Evolutionary conservation across 352 stramenopile genomes (phyloP).

Genomic region (Globisporangium ultimum): DNA sequence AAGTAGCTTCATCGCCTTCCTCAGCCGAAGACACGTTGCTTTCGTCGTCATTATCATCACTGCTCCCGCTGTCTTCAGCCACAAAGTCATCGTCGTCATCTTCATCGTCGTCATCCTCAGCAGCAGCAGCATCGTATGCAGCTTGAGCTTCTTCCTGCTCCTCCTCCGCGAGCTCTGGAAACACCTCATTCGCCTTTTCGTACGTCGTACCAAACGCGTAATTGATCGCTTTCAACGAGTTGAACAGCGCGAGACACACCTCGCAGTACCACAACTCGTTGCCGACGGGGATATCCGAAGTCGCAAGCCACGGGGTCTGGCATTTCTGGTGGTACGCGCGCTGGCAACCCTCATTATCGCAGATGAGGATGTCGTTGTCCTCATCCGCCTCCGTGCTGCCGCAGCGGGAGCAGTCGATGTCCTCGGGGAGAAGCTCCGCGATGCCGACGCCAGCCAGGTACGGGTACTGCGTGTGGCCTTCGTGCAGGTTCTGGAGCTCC

Average conservation of each 20-base stretch:
- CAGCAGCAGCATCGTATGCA: slow-evolving; percentile 12
- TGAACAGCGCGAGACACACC: slow-evolving; percentile 71
- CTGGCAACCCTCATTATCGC: slow-evolving; percentile 66
- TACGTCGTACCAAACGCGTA: slow-evolving; percentile 70
- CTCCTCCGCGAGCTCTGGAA: slow-evolving; percentile 32
- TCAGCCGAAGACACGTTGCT: slow-evolving; percentile 6
- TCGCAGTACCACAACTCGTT: slow-evolving; percentile 80
- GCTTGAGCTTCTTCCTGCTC: slow-evolving; percentile 26
- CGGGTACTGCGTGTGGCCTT: slow-evolving; percentile 48
- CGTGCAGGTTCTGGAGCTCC: slow-evolving; percentile 37
- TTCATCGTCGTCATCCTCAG: slow-evolving; percentile 9
- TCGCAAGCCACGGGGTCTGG: slow-evolving; percentile 55
- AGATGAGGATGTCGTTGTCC: slow-evolving; percentile 85
- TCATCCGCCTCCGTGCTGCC: slow-evolving; percentile 51
- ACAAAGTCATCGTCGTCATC: slow-evolving; percentile 59
- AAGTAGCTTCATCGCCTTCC: slow-evolving; percentile 8
- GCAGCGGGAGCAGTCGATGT: slow-evolving; percentile 81
- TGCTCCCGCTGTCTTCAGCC: slow-evolving; percentile 26
- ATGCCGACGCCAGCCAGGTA: slow-evolving; percentile 18
- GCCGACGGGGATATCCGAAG: slow-evolving; percentile 56
- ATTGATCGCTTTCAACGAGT: slow-evolving; percentile 80
- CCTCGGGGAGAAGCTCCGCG: slow-evolving; percentile 19
- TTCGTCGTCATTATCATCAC: slow-evolving; percentile 21
- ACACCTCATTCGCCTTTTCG: slow-evolving; percentile 46
- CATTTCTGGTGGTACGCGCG: slow-evolving; percentile 82